Evolutionary conservation across 768 basidiomycete species (phyloP).

Genomic region (Kwoniella bestiolae): DNA sequence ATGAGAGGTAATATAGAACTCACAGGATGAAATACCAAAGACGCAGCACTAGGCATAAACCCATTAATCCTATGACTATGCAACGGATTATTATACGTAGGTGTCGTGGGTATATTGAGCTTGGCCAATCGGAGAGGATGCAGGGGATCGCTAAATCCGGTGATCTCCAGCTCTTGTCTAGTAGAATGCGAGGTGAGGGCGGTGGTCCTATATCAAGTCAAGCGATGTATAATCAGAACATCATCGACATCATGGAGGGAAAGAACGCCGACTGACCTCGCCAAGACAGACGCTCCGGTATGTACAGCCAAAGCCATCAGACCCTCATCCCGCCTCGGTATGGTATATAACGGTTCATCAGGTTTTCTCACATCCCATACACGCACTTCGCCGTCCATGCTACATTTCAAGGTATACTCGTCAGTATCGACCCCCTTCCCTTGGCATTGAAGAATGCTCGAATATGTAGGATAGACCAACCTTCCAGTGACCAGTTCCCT

Average conservation of each 20-base stretch:
- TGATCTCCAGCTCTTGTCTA: slow-evolving; percentile 48
- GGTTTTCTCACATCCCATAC: slow-evolving; percentile 83
- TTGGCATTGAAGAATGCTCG: no score
- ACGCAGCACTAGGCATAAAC: slow-evolving; percentile 52
- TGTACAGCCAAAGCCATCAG: slow-evolving; percentile 87
- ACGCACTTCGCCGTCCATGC: slow-evolving; percentile 85
- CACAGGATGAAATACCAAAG: slow-evolving; percentile 57
- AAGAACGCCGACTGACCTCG: slow-evolving; percentile 65
- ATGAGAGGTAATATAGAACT: slow-evolving; percentile 20
- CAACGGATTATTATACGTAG: slow-evolving; percentile 18
- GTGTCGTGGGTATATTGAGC: slow-evolving; percentile 40
- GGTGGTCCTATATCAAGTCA: slow-evolving; percentile 29
- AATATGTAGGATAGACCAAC: no score
- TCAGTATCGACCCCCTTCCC: no score
- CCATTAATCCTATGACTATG: slow-evolving; percentile 20
- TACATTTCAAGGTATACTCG: slow-evolving; percentile 50
- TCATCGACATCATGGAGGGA: background rate
- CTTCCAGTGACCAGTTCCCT: slow-evolving; percentile 82
- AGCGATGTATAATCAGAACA: background rate
- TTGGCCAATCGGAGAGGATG: slow-evolving; percentile 42
- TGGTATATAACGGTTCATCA: slow-evolving; percentile 66
- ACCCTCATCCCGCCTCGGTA: slow-evolving; percentile 72
- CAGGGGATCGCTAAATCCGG: slow-evolving; percentile 42
- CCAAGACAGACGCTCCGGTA: slow-evolving; percentile 78
- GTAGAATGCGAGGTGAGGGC: slow-evolving; percentile 42